Base-by-base conservation (phyloP, 2,329 filamentous ascomycete genomes). In the Endocalyx cinctus region DNA sequence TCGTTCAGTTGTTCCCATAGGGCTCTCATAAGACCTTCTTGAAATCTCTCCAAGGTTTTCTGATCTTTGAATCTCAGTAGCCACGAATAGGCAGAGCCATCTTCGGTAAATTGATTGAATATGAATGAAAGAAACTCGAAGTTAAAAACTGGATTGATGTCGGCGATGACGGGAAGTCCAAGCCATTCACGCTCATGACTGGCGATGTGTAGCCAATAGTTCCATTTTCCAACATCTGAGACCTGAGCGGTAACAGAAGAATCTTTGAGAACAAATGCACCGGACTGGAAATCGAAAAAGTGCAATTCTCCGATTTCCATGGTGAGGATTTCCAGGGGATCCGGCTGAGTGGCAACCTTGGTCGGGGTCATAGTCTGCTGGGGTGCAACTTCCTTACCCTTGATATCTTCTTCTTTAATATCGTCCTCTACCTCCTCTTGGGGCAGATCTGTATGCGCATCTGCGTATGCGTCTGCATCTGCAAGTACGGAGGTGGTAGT, bases 101-200 rank as follows among this genome's bases (percentile, higher is more conserved):
- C 87, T 22, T 82, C 74, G 11, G 84, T 77, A 58, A 95, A 97
- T 57, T 96, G 88, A 54, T 98, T 98, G 74, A 98, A 98, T 53
- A 98, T 96, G 58, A 97, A 97, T 0, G 90, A 97, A n/a, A 95
- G 72, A 51, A 90, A 97, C 59, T 98, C 92, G 47, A 96, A 97
- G 64, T 97, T 97, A 70, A 97, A 98, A 14, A 98, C 89, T 0
- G 92, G 92, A 51, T 97, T 97, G 60, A 97, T 87, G 48, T 98
- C 92, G 6, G 87, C 83, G 18, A 88, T 71, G 18, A 98, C 79
- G 3, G 83, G 75, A 45, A 94, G 86, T 15, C 88, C 88, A 3
- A 98, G 69, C 87, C 88, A 96, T 34, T 89, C 80, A 51, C 79
- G 81, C 20, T 86, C 78, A 25, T 77, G 71, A 41, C 83, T 82